Base-by-base conservation (phyloP, 1,139 yeast genomes). In the Candida sanyaensis region DNA sequence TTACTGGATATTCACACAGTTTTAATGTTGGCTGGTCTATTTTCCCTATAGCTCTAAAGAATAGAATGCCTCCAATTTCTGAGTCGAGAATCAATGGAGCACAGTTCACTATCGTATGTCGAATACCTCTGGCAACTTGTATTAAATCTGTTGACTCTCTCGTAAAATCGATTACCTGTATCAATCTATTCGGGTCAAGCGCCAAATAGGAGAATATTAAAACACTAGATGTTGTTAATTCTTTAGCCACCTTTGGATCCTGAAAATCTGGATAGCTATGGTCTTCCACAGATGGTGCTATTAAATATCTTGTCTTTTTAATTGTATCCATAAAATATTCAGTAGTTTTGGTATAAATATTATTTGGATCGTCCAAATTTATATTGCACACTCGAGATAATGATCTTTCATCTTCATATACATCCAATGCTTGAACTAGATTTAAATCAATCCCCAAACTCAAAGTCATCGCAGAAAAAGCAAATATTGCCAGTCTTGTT, bases 181-280 rank as follows among this genome's bases (percentile, higher is more conserved):
- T 50, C n/a, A 67, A 47, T 37, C 54, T 55, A 49, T 62, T 62
- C 1, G 74, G 72, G 50, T 69, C 73, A 3, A 70, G 49, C 3
- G 68, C 67, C 12, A 71, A 50, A 44, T 60, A 69, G 2, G 68
- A 55, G 50, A 59, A 66, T 27, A 66, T 53, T 6, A 69, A 43
- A 12, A 65, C 54, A 7, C 63, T 58, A 2, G 69, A 62, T 6
- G 62, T 50, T 1, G 57, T 44, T 13, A 66, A 33, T 45, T 65
- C 69, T 27, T 61, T 64, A 1, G 64, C 64, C 5, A 42, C 41
- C 12, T 31, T 27, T 6, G 54, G 51, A 37, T 50, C 41, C 6
- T 42, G 28, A n/a, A 46, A 38, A 26, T 30, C n/a, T 21, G 36
- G 30, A 24, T 17, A 30, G 40, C 10, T 12, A 24, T 4, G 27